These are phyloP conservation scores for Apiotrichum montevideense DNA, from an alignment of 1,284 basidiomycete genomes.

Conservation along the genomic window DNA sequence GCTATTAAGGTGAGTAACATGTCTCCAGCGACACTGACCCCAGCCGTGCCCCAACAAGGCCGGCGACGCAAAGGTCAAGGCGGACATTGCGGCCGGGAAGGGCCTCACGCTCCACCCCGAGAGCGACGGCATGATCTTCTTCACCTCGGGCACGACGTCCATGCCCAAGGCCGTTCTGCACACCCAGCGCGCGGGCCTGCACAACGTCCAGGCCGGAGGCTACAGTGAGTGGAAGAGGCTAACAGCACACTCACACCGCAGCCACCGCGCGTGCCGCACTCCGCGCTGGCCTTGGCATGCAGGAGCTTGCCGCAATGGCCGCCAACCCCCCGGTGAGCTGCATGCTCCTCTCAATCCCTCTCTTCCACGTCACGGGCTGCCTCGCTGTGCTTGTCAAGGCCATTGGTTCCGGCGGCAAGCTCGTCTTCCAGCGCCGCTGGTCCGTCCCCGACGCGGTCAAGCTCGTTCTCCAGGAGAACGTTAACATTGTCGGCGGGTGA, in stretches of 20 bases:
- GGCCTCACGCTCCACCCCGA: slow-evolving; percentile 27
- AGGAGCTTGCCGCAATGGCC: neutral
- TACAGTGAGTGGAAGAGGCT: neutral
- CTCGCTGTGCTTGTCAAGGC: slow-evolving; percentile 34
- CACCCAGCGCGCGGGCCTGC: slow-evolving; percentile 7
- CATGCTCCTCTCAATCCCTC: slow-evolving; percentile 32
- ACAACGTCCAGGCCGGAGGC: neutral
- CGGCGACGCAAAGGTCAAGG: neutral
- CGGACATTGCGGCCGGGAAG: neutral
- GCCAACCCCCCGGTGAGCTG: neutral
- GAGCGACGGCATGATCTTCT: slow-evolving; percentile 38
- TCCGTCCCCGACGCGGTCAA: slow-evolving; percentile 27
- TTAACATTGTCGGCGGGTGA: slow-evolving; percentile 32
- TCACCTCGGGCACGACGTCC: slow-evolving; percentile 19
- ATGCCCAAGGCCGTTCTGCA: slow-evolving; percentile 4
- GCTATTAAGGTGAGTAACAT: neutral
- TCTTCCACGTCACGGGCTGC: slow-evolving; percentile 45
- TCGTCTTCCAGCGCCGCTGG: slow-evolving; percentile 38
- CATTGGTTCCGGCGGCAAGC: slow-evolving; percentile 31
- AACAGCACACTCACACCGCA: neutral
- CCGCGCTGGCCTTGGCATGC: slow-evolving; percentile 18
- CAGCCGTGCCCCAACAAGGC: neutral
- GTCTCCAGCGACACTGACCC: too few species aligned
- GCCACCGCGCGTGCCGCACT: slow-evolving; percentile 21
- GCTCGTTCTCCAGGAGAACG: slow-evolving; percentile 29